These are phyloP conservation scores for Anisodus acutangulus DNA, from an alignment of 257 asterid species.

Conservation along the genomic window DNA sequence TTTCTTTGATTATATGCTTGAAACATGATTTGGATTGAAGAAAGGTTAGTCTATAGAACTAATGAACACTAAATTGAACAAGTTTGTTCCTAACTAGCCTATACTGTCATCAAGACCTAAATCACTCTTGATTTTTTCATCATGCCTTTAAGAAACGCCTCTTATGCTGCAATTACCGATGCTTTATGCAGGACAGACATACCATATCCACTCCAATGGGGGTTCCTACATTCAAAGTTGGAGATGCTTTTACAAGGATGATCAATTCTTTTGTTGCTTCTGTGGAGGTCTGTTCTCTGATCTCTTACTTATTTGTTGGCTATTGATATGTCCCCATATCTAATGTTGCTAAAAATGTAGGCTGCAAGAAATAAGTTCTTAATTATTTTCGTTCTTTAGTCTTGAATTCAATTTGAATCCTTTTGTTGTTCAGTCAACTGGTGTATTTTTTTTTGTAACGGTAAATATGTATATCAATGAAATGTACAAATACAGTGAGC, in stretches of 20 bases:
- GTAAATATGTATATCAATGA: no score
- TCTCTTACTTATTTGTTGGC: background rate
- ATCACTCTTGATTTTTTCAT: background rate
- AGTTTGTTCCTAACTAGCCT: background rate
- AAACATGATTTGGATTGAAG: background rate
- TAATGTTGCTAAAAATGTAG: background rate
- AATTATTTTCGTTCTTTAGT: background rate
- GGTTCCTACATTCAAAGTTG: conserved; percentile 68
- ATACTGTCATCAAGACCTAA: background rate
- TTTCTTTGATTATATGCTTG: conserved; percentile 6
- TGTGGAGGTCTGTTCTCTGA: conserved; percentile 55
- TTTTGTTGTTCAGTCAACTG: conserved; percentile 59
- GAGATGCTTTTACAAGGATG: conserved; percentile 55
- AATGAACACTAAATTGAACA: background rate
- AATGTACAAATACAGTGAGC: no score
- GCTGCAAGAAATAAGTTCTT: background rate
- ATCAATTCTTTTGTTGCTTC: conserved; percentile 74
- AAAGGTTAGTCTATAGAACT: background rate
- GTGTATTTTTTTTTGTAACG: conserved; percentile 8
- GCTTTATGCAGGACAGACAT: conserved; percentile 55
- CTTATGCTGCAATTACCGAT: background rate
- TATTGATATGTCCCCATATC: background rate
- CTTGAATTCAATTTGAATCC: background rate
- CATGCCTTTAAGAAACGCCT: background rate
- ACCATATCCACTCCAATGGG: conserved; percentile 89